These are phyloP conservation scores for Elongisporangium anandrum DNA, from an alignment of 352 stramenopile species.

Conservation along the genomic window DNA sequence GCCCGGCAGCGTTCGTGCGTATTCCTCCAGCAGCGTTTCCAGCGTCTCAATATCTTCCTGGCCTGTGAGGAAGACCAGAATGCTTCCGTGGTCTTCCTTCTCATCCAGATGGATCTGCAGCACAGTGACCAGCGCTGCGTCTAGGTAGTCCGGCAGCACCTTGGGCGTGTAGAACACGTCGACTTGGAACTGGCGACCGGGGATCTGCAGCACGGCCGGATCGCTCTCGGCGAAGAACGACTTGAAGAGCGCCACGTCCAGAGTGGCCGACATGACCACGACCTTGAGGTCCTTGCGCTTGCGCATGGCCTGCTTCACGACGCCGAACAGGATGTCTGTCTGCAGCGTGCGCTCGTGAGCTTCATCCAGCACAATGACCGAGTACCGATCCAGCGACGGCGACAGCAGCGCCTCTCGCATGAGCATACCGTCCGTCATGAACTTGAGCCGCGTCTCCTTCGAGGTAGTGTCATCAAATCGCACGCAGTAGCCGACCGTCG, in stretches of 20 bases:
- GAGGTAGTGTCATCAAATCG: slow-evolving; percentile 93
- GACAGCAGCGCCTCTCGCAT: slow-evolving; percentile 84
- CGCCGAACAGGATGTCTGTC: slow-evolving; percentile 89
- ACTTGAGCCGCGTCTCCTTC: slow-evolving; percentile 90
- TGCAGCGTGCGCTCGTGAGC: slow-evolving; percentile 83
- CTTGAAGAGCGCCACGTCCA: slow-evolving; percentile 93
- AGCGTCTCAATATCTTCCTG: slow-evolving; percentile 96
- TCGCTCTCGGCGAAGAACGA: slow-evolving; percentile 91
- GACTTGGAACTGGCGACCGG: slow-evolving; percentile 86
- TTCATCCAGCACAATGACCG: slow-evolving; percentile 85
- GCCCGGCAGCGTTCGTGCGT: slow-evolving; percentile 61
- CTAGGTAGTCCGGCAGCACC: slow-evolving; percentile 87
- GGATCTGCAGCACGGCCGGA: slow-evolving; percentile 82
- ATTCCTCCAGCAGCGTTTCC: slow-evolving; percentile 82
- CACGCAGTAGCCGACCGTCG: slow-evolving; percentile 90
- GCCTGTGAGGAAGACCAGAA: slow-evolving; percentile 94
- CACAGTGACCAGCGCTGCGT: slow-evolving; percentile 82
- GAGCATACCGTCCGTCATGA: slow-evolving; percentile 91
- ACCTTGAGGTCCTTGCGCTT: slow-evolving; percentile 89
- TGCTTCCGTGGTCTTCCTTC: slow-evolving; percentile 73
- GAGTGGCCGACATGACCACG: slow-evolving; percentile 98
- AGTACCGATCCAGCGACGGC: slow-evolving; percentile 72
- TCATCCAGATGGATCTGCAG: slow-evolving; percentile 90
- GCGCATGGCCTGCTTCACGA: slow-evolving; percentile 82
- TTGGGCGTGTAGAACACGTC: slow-evolving; percentile 89